Evolutionary conservation across 441 rosid species (phyloP), one percentile per base, ranked within the genome.

Genomic region (Erodium trifolium): DNA sequence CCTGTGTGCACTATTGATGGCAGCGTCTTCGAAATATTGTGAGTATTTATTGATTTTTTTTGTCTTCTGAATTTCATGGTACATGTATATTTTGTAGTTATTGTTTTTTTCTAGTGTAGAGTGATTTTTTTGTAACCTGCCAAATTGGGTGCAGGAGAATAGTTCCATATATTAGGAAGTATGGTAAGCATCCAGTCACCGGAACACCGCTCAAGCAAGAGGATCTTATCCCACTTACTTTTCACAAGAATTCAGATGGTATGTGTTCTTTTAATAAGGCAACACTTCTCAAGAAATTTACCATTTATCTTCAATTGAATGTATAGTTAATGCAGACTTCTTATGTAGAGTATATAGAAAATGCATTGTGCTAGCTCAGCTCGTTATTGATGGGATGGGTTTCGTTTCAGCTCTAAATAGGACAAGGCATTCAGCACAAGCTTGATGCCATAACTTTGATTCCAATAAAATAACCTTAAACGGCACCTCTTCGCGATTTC

Each of bases 231-330:
- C 79, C 89, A 63, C 89, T 91, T 41, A 85, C 81, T 70, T 93
- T 93, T 74, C 96, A 89, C 80, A 88, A 87, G 73, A 91, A 91
- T 71, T 68, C 88, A 70, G 89, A 93, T 82, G 97, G 99, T 93
- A 75, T 43, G 69, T 0, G 17, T 68, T 16, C 45, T 45, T 49
- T 55, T 37, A 37, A 31, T 16, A 19, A 8, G 12, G 63, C 63
- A 8, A 57, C 29, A 18, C 27, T 57, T 57, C 29, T 18, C 16
- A 18, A 55, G 29, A 18, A 57, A 18, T 57, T 57, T 57, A 57
- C 63, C 16, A 18, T 16, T 57, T 57, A 2, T 11, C 10, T 57
- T 57, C 29, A 57, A 57, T 57, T 57, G 63, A 57, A 17, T 57
- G 63, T 37, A 57, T 57, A 57, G 63, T 18, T 57, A 18, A 19